Percentiles rank a stretch among this genome's conserved stretches.
Conservation (phyloP, 768 basidiomycete genomes). For the Mycena galopus region DNA sequence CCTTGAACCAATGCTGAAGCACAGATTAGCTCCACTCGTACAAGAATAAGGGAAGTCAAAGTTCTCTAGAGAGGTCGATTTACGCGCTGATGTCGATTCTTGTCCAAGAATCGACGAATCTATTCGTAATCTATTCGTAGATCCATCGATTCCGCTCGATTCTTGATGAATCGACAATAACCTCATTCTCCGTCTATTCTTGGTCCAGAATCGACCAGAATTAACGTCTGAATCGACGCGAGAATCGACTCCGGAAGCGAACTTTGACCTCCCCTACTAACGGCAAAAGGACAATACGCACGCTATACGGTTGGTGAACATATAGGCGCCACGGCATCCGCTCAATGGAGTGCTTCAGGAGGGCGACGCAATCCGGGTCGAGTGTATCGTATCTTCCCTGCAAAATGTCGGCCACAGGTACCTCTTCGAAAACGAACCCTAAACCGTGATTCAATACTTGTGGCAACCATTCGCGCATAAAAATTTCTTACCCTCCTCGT, state of each 20-base stretch:
- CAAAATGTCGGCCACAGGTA: slow-evolving; percentile 46
- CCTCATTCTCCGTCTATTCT: too few species aligned
- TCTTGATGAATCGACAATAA: too few species aligned
- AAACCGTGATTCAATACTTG: neutral
- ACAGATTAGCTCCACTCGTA: neutral
- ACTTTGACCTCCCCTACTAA: too few species aligned
- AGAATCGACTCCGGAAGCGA: too few species aligned
- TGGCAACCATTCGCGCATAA: neutral
- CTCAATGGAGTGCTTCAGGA: slow-evolving; percentile 46
- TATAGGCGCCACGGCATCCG: slow-evolving; percentile 53
- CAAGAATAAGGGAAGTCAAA: neutral
- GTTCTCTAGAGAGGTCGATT: too few species aligned
- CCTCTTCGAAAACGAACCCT: slow-evolving; percentile 48
- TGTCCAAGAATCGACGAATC: too few species aligned
- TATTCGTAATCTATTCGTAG: too few species aligned
- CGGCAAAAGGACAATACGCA: slow-evolving; percentile 19
- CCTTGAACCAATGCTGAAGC: slow-evolving; percentile 42
- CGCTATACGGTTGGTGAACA: slow-evolving; percentile 48
- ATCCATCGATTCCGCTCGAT: too few species aligned
- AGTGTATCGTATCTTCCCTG: slow-evolving; percentile 45
- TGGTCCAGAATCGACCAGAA: too few species aligned
- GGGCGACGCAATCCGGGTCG: slow-evolving; percentile 46
- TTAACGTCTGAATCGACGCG: too few species aligned
- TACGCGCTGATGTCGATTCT: too few species aligned
- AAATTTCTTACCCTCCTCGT: slow-evolving; percentile 36